Base-by-base conservation (phyloP, 2,329 filamentous ascomycete genomes). In the Colletotrichum echinochloae region DNA sequence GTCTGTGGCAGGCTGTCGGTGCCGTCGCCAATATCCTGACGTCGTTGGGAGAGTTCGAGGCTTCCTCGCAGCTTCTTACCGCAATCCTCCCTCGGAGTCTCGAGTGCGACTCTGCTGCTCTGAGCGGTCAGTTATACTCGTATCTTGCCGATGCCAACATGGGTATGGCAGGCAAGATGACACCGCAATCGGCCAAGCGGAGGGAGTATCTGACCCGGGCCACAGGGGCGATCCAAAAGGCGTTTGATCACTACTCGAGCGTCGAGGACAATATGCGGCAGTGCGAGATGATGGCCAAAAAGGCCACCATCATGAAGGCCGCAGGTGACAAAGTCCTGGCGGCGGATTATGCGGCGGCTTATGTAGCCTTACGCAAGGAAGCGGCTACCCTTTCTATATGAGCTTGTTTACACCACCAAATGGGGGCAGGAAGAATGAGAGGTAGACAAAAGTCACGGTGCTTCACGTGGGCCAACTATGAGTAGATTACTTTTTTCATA, bases 261-360 rank as follows among this genome's bases (percentile, higher is more conserved):
- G 83, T 94, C 18, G 90, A 93, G 77, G 92, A 93, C 77, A 81
- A 90, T 18, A 81, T 84, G n/a, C 90, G 89, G 64, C 91, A 93
- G 80, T 91, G 93, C 76, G 92, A 94, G 79, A 90, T 93, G 84
- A 87, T 95, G 82, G 91, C 92, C 26, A 96, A 96, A 84, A 95
- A 94, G 81, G 91, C 92, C 4, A 90, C 90, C 60, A 87, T 97
- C 60, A 92, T 93, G 84, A 90, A 91, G 78, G 82, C 91, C 56
- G 85, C 88, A 9, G 92, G 91, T 0, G 91, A 94, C 74, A 79
- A 85, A 73, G 84, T 83, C 23, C 75, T 90, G 72, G 89, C 91
- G 1, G 91, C 91, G 74, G 89, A 92, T 72, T 91, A 87, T 74
- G 90, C 91, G 1, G 88, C 89, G 2, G 87, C 86, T 73, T 93